Percentiles rank a stretch among this genome's conserved stretches.
These are phyloP conservation scores for Ceratobasidium sp. DNA, from an alignment of 1,284 basidiomycete genomes.

Conservation along the genomic window DNA sequence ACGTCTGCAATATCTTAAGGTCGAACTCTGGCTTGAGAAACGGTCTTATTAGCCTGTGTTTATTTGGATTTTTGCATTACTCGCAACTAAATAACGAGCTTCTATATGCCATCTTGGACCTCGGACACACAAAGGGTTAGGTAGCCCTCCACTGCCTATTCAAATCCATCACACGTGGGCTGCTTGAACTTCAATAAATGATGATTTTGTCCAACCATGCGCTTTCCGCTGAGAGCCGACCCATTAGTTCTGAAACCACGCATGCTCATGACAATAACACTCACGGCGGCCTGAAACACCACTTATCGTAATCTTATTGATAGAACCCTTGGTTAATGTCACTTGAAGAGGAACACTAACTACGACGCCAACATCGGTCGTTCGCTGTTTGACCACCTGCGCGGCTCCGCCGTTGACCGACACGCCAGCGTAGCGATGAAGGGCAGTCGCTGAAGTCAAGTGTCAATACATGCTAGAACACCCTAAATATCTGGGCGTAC, in stretches of 20 bases:
- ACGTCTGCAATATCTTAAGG: too few species aligned
- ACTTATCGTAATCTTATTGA: slow-evolving; percentile 27
- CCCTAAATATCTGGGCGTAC: neutral
- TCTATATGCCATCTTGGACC: too few species aligned
- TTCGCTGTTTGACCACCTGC: slow-evolving; percentile 29
- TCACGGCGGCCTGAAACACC: slow-evolving; percentile 35
- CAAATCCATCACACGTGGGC: too few species aligned
- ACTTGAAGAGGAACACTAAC: slow-evolving; percentile 35
- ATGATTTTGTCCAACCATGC: slow-evolving; percentile 29
- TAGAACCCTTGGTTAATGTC: slow-evolving; percentile 7
- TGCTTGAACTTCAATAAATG: slow-evolving; percentile 27
- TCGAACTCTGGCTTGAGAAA: too few species aligned
- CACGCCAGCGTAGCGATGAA: slow-evolving; percentile 30
- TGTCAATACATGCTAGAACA: neutral
- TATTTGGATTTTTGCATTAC: too few species aligned
- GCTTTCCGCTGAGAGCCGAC: slow-evolving; percentile 6
- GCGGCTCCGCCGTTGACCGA: slow-evolving; percentile 24
- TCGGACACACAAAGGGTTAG: too few species aligned
- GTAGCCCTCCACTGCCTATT: too few species aligned
- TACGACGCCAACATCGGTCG: slow-evolving; percentile 32
- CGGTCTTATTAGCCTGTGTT: too few species aligned
- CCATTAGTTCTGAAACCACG: neutral
- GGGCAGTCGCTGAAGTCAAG: slow-evolving; percentile 18
- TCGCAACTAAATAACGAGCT: too few species aligned
- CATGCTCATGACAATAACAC: neutral